These are phyloP conservation scores for Pyrenula massariospora DNA, from an alignment of 495 filamentous ascomycete species.

Conservation along the genomic window DNA sequence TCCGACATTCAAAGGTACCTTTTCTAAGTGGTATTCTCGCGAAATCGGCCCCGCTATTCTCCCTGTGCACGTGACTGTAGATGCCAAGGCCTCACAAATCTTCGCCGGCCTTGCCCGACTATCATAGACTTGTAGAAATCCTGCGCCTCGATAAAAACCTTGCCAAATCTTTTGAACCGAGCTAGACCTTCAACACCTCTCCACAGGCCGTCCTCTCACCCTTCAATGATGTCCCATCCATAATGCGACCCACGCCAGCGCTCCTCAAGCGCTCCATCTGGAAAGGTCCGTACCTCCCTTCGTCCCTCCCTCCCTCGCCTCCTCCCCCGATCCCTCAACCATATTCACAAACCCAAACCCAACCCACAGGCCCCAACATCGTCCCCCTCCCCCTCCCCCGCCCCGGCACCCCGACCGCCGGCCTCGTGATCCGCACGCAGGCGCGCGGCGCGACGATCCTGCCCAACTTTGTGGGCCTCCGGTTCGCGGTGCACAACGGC, in stretches of 20 bases:
- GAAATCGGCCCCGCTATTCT: no score
- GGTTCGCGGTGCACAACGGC: conserved; percentile 91
- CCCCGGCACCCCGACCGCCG: conserved; percentile 40
- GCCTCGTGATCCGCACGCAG: conserved; percentile 72
- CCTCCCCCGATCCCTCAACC: background rate
- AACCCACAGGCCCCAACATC: conserved; percentile 34
- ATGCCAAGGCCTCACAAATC: no score
- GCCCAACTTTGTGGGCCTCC: conserved; percentile 87
- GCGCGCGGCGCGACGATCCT: conserved; percentile 88
- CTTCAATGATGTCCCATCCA: no score
- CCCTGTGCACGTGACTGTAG: no score
- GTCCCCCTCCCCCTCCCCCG: conserved; percentile 37
- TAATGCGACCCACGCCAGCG: conserved; percentile 50
- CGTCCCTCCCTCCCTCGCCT: conserved; percentile 6
- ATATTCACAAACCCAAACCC: conserved; percentile 7
- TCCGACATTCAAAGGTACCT: no score
- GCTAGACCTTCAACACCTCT: no score
- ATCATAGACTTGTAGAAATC: no score
- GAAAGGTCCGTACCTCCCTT: conserved; percentile 43
- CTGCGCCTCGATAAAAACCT: no score
- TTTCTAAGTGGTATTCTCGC: no score
- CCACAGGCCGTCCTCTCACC: no score
- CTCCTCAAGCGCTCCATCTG: conserved; percentile 59
- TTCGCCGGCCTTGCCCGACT: no score
- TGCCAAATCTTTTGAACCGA: no score